Evolutionary conservation across 257 asterid species (phyloP), one percentile per base, ranked within the genome.

Genomic region (Solanum chilense): DNA sequence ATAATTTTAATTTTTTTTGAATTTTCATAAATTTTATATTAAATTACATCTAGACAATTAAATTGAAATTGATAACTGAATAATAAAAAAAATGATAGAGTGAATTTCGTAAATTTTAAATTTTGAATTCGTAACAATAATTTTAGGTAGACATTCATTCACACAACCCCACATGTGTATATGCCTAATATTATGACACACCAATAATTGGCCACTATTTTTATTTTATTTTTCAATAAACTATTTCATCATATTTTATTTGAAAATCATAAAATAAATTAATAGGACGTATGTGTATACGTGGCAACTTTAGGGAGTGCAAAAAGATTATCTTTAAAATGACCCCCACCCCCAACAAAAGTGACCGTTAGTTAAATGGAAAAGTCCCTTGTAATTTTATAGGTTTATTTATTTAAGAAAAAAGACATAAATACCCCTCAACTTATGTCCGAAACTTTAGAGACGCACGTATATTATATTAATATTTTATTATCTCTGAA

Each of bases 261-360:
- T n/a, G 4, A 25, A 78, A 78, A 15, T 15, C 20, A 78, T 13
- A 23, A 44, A 44, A 44, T 4, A 14, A 35, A 37, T 6, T 25
- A 3, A 75, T 44, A 77, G 39, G 39, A 25, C n/a, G 44, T 42
- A 68, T 20, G 23, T 29, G 84, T 91, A 87, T 29, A 68, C 94
- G 95, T 91, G 95, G 94, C 84, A 89, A 86, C 93, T 49, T 85
- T 20, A 3, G 21, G 75, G 85, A 37, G 90, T 88, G 90, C 23
- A 92, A 83, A 84, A 42, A 37, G 89, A 85, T 56, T 3, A 15
- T 90, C 44, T 88, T 68, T 70, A 29, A 25, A 71, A 64, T 82
- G 47, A 47, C 49, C 83, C 89, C 49, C 80, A 85, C 0, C 70
- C 70, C 16, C 20, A n/a, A 82, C 25, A 56, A 56, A 39, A 35